Base-by-base conservation (phyloP, 257 asterid species). In the Eucommia ulmoides region DNA sequence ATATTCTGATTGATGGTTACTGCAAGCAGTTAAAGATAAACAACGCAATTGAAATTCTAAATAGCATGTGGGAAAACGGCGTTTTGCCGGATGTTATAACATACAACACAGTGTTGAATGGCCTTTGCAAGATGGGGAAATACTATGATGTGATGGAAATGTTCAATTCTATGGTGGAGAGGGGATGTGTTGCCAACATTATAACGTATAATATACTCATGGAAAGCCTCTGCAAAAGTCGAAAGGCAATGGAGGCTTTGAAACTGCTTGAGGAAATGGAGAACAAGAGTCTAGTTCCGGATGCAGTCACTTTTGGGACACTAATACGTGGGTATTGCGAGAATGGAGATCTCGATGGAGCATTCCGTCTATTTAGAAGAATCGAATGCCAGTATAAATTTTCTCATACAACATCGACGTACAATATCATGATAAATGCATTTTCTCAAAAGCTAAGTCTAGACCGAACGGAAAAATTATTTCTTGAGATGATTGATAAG, bases 1-100 rank as follows among this genome's bases (percentile, higher is more conserved):
- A 89, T 65, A 89, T 93, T 25, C 67, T 89, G 74, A 79, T 89
- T 41, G 94, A 80, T 66, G 96, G 98, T 23, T 81, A 76, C 61
- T 82, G 88, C 72, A 89, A 89, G 58, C 84, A 80, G 71, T 78
- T 68, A 49, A 83, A 80, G 68, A 71, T 89, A 60, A 73, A 65
- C 15, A 69, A 74, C 57, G 92, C 88, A 3, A 85, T 85, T 38
- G 87, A 63, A 60, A 65, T 83, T 59, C 79, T 89, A 41, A 60
- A 78, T 59, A 61, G 61, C 33, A 82, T 89, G 94, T 74, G 84
- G 88, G 86, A 75, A 33, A 81, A 78, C 50, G 80, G 64, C 19
- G 49, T 83, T 56, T 23, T 58, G 51, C 96, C 98, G 1, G 96
- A 89, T 66, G 67, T 89, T 49, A 77, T 85, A 65, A 85, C 98